A percentile compares a stretch with the other conserved stretches of the same genome.
phyloP scores from a whole-genome alignment of 352 stramenopile genomes.

The Pythium biforme region DNA sequence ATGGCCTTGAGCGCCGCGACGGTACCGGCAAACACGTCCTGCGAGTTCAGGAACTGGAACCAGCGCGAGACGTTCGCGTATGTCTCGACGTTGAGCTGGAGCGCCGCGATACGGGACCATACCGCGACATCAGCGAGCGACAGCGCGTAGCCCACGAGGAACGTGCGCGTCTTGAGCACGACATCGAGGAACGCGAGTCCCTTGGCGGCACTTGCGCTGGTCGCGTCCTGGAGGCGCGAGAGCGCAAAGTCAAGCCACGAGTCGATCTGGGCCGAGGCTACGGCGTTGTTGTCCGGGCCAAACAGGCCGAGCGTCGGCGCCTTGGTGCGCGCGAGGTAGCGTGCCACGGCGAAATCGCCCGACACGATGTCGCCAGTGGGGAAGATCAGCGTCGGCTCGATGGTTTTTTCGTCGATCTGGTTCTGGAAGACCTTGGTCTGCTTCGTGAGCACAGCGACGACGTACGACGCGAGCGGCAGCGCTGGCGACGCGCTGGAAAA shows the following conservation, averaged over 20 bases:
- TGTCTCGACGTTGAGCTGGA: constrained; percentile 43
- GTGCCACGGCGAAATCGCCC: constrained; percentile 78
- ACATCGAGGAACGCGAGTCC: constrained; percentile 87
- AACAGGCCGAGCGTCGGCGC: constrained; percentile 49
- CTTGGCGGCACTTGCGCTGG: constrained; percentile 28
- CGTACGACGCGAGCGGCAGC: constrained; percentile 63
- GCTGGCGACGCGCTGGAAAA: constrained; percentile 49
- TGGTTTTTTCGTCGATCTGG: constrained; percentile 41
- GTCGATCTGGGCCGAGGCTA: constrained; percentile 74
- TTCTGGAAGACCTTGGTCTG: constrained; percentile 53
- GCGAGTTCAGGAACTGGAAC: constrained; percentile 56
- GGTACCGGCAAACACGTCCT: constrained; percentile 60
- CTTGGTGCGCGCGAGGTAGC: constrained; percentile 51
- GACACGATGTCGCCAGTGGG: constrained; percentile 57
- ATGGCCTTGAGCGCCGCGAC: constrained; percentile 53
- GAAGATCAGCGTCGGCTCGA: constrained; percentile 69
- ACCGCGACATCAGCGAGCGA: constrained; percentile 96
- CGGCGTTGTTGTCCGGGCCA: constrained; percentile 51
- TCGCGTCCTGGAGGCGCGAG: constrained; percentile 40
- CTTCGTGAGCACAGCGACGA: constrained; percentile 60
- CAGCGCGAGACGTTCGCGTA: constrained; percentile 79
- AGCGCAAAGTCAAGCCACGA: constrained; percentile 94
- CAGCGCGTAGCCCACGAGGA: constrained; percentile 91
- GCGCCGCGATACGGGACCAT: constrained; percentile 72
- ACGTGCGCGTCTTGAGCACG: constrained; percentile 89